Evolutionary conservation across 345 rosid genomes (phyloP), one percentile per base, ranked within the genome.

Genomic region (Cardamine chenopodiifolia): DNA sequence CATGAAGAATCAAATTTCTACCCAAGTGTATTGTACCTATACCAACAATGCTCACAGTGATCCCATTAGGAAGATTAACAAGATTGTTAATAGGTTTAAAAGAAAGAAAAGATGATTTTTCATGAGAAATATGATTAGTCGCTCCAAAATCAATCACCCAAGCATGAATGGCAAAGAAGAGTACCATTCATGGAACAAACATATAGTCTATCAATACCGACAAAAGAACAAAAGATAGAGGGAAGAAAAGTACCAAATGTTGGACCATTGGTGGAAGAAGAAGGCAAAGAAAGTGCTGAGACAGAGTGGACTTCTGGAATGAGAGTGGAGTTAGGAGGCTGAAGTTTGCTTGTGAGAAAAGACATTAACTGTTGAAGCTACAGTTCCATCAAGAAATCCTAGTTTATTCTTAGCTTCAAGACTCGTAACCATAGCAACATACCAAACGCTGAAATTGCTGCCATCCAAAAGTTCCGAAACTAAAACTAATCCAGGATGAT

Each of bases 391-490:
- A 3, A 58, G 5, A 3, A 58, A 34, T 0, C 63, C 45, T 5
- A 34, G 0, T 0, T 34, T 34, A 0, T 58, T 58, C 25, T 58
- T 58, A 4, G 25, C 42, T 6, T 32, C 26, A 0, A 34, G 2
- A 1, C 42, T 32, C 0, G 62, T 58, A 0, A 5, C 5, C 42
- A 31, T 58, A 1, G 26, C 15, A 17, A 58, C 0, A 1, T 1
- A 0, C 42, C 42, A 32, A 0, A 32, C 25, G 4, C 7, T 5
- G 9, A 5, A 32, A 1, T 58, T 58, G 0, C 2, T 32, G 1
- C n/a, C 8, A 17, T 31, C 42, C 10, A 58, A 1, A 0, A 10
- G n/a, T 1, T 31, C 8, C 0, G 17, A 0, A 0, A 3, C 44
- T 9, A 18, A 5, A 6, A 58, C 62, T 18, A 57, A 0, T 0